Evolutionary conservation across 2,329 filamentous ascomycete species (phyloP).

Genomic region (Ophiosphaerella korrae): DNA sequence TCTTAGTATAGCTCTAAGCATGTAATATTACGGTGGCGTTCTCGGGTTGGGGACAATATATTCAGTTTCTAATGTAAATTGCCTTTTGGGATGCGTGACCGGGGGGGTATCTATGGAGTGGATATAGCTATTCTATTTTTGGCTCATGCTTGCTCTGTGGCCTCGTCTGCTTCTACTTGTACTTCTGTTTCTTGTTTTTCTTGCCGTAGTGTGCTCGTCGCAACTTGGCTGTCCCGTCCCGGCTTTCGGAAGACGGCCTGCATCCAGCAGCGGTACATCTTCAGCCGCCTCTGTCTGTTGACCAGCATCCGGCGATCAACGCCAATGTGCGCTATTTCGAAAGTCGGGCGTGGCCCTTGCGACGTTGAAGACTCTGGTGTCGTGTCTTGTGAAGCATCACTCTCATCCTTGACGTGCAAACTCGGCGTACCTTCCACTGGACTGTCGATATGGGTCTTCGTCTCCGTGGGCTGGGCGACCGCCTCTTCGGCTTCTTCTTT

Average conservation of each 20-base stretch:
- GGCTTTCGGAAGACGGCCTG: slow-evolving; percentile 78
- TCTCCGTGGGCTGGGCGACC: not conserved
- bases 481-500: not conserved
- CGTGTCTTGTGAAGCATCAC: not conserved
- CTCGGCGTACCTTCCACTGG: slow-evolving; percentile 7
- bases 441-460: not conserved
- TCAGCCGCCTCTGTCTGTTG: slow-evolving; percentile 85
- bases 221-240: slow-evolving; percentile 35
- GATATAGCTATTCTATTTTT: not conserved
- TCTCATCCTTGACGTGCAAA: slow-evolving; percentile 8
- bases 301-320: slow-evolving; percentile 89
- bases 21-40: not conserved
- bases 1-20: not conserved
- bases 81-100: not conserved
- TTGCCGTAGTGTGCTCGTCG: slow-evolving; percentile 42
- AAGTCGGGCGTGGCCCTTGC: slow-evolving; percentile 30
- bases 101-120: slow-evolving; percentile 5
- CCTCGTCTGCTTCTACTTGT: slow-evolving; percentile 6
- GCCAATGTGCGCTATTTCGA: slow-evolving; percentile 78
- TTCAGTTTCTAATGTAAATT: not conserved
- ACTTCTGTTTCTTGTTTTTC: slow-evolving; percentile 23
- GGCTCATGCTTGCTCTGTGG: slow-evolving; percentile 1
- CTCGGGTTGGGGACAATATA: not conserved
- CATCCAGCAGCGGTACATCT: slow-evolving; percentile 99
- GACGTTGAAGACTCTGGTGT: slow-evolving; percentile 3